These are phyloP conservation scores for Ogataea dorogensis DNA, from an alignment of 805 yeast species.

Conservation along the genomic window DNA sequence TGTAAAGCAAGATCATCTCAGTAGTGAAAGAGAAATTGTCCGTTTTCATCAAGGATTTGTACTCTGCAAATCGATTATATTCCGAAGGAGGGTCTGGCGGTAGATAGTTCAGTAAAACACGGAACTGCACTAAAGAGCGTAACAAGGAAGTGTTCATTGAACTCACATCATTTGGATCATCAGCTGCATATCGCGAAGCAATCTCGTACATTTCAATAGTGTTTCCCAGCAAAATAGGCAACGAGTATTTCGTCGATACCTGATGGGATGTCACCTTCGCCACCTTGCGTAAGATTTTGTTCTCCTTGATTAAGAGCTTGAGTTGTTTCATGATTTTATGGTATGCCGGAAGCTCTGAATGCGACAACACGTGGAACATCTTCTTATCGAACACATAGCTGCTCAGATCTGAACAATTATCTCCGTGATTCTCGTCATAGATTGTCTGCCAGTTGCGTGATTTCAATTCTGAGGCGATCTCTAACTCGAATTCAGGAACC, in stretches of 20 bases:
- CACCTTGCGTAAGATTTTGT: slow-evolving; percentile 16
- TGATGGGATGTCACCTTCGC: slow-evolving; percentile 12
- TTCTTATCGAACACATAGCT: slow-evolving; percentile 30
- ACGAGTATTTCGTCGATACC: slow-evolving; percentile 16
- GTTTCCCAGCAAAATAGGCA: slow-evolving; percentile 39
- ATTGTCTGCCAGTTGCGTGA: slow-evolving; percentile 24
- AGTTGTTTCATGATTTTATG: slow-evolving; percentile 24
- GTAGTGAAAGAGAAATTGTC: slow-evolving; percentile 36
- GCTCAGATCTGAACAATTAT: slow-evolving; percentile 32
- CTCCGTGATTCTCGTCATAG: slow-evolving; percentile 26
- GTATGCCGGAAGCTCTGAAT: slow-evolving; percentile 18
- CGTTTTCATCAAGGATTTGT: slow-evolving; percentile 29
- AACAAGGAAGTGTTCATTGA: slow-evolving; percentile 32
- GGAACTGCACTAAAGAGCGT: slow-evolving; percentile 43
- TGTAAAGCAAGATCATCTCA: slow-evolving; percentile 39
- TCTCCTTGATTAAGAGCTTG: slow-evolving; percentile 20
- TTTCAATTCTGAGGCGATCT: slow-evolving; percentile 19
- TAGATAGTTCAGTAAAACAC: slow-evolving; percentile 31
- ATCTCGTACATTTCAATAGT: slow-evolving; percentile 61
- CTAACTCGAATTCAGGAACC: slow-evolving; percentile 27
- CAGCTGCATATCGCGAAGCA: slow-evolving; percentile 43
- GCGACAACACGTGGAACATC: slow-evolving; percentile 25
- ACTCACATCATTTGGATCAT: slow-evolving; percentile 10
- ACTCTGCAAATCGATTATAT: slow-evolving; percentile 17
- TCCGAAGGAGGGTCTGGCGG: slow-evolving; percentile 16